Conservation (phyloP, 768 basidiomycete species). For the Tylopilus intermedius region DNA sequence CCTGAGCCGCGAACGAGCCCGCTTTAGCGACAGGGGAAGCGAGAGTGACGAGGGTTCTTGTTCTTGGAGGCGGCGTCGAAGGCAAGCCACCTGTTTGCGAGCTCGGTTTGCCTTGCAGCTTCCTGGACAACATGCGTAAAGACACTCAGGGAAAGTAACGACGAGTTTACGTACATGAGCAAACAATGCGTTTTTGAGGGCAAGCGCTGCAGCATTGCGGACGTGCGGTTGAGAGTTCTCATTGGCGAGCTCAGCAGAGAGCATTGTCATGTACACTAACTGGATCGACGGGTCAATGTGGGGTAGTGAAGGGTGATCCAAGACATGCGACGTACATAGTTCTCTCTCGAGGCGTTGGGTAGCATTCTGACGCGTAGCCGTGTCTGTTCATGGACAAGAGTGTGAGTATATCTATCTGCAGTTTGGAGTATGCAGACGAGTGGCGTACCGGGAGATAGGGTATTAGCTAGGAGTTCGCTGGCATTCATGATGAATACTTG, state of each 20-base stretch:
- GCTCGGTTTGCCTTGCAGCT: constrained; percentile 64
- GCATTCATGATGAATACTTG: constrained; percentile 60
- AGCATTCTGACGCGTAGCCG: no score
- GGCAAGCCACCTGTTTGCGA: constrained; percentile 77
- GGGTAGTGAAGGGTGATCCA: neutral
- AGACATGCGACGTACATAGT: constrained; percentile 44
- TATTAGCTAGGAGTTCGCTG: no score
- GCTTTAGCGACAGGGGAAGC: constrained; percentile 55
- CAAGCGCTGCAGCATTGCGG: constrained; percentile 93
- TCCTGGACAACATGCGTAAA: constrained; percentile 49
- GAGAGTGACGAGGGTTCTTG: constrained; percentile 75
- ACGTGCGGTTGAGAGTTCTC: constrained; percentile 67
- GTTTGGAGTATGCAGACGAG: no score
- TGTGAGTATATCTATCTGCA: no score
- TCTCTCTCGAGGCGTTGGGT: no score
- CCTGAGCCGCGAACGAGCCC: constrained; percentile 86
- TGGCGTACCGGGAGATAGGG: no score
- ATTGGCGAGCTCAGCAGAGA: constrained; percentile 79
- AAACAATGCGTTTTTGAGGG: constrained; percentile 90
- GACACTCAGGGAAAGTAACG: constrained; percentile 10
- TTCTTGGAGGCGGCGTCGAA: constrained; percentile 59
- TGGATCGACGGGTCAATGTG: constrained; percentile 33
- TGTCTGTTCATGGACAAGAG: no score
- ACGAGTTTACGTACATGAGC: constrained; percentile 67
- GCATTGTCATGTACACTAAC: constrained; percentile 91